Percentiles rank a stretch among this genome's conserved stretches.
phyloP scores from a whole-genome alignment of 2,329 filamentous ascomycete genomes.

The Gnomoniopsis smithogilvyi region DNA sequence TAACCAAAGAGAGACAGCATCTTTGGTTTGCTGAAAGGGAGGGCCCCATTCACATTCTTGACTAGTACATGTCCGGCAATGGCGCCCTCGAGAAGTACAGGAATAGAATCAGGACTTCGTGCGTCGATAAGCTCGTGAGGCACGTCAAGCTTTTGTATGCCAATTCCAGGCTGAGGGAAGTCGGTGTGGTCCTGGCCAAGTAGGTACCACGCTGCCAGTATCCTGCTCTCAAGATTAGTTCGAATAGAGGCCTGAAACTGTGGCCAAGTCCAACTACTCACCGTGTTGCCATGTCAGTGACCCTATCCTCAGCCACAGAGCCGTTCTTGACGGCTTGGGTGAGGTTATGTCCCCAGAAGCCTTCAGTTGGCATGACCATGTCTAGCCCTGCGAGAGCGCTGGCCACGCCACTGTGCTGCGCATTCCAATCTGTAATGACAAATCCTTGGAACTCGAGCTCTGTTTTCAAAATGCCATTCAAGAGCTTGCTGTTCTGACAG shows the following conservation, averaged over 20 bases:
- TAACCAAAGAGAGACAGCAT: slow-evolving; percentile 59
- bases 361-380: slow-evolving; percentile 63
- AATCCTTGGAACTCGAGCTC: slow-evolving; percentile 67
- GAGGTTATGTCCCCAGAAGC: slow-evolving; percentile 63
- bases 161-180: slow-evolving; percentile 43
- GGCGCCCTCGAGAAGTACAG: slow-evolving; percentile 47
- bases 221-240: slow-evolving; percentile 42
- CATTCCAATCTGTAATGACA: slow-evolving; percentile 67
- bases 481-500: slow-evolving; percentile 68
- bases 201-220: slow-evolving; percentile 59
- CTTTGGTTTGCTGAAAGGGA: slow-evolving; percentile 60
- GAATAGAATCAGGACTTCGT: slow-evolving; percentile 40
- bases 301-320: slow-evolving; percentile 64
- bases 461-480: slow-evolving; percentile 66
- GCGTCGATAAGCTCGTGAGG: slow-evolving; percentile 47
- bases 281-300: slow-evolving; percentile 78
- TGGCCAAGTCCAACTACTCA: slow-evolving; percentile 35
- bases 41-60: slow-evolving; percentile 63
- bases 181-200: slow-evolving; percentile 44
- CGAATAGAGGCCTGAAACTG: slow-evolving; percentile 20
- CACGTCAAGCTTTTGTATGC: slow-evolving; percentile 59
- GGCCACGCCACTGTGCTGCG: slow-evolving; percentile 56
- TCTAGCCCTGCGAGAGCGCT: slow-evolving; percentile 61
- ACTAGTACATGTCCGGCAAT: slow-evolving; percentile 69
- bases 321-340: slow-evolving; percentile 75